A percentile compares a stretch with the other conserved stretches of the same genome.
Evolutionary conservation across 176 grass and related monocot genomes (phyloP).

Genomic region (Aegilops speltoides): DNA sequence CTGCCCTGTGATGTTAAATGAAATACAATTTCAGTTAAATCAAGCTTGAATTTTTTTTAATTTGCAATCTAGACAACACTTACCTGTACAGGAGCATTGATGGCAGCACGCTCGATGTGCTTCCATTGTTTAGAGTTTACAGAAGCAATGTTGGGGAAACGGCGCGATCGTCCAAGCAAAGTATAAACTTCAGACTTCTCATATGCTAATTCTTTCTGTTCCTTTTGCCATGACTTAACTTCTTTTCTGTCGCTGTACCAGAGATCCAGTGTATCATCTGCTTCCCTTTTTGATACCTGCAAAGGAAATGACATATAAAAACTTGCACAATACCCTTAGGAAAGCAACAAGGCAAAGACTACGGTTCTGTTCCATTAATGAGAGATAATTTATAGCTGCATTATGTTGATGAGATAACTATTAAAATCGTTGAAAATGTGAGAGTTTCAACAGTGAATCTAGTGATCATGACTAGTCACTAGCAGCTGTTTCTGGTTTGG

Average conservation of each 20-base stretch:
- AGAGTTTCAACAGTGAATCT: background rate
- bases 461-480: background rate
- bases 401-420: background rate
- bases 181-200: slow-evolving; percentile 62
- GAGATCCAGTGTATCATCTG: slow-evolving; percentile 66
- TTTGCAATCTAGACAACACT: slow-evolving; percentile 29
- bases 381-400: background rate
- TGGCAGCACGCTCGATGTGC: slow-evolving; percentile 94
- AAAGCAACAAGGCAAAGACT: background rate
- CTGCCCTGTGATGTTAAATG: slow-evolving; percentile 68
- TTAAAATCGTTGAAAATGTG: background rate
- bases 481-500: background rate
- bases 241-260: slow-evolving; percentile 91
- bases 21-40: slow-evolving; percentile 7
- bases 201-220: slow-evolving; percentile 56
- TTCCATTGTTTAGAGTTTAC: slow-evolving; percentile 50
- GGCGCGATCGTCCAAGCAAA: slow-evolving; percentile 75
- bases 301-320: slow-evolving; percentile 20
- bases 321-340: background rate
- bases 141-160: slow-evolving; percentile 59
- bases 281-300: slow-evolving; percentile 80
- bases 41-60: slow-evolving; percentile 5
- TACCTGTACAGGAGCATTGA: slow-evolving; percentile 98
- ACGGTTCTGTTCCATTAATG: background rate
- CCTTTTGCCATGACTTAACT: slow-evolving; percentile 70